phyloP scores from a whole-genome alignment of 2,329 filamentous ascomycete species.

The Colletotrichum noveboracense region DNA sequence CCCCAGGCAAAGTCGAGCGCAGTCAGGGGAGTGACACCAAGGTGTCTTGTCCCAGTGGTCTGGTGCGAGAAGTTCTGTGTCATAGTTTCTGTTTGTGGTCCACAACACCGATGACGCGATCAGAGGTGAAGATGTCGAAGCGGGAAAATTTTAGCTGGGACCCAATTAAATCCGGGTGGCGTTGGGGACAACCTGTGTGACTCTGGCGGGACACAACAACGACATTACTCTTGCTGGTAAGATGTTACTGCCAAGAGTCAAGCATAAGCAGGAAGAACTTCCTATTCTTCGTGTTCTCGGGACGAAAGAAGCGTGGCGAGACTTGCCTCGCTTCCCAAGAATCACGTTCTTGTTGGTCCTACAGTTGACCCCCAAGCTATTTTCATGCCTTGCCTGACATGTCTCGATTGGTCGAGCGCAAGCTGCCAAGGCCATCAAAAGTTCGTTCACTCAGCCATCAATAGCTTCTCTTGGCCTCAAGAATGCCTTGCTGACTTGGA shows the following conservation, averaged over 20 bases:
- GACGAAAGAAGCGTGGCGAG: not conserved
- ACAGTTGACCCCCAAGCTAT: not conserved
- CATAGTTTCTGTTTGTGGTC: constrained; percentile 22
- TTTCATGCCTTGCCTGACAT: not conserved
- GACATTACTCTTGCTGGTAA: not conserved
- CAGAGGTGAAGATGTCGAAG: constrained; percentile 20
- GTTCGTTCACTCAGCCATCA: not conserved
- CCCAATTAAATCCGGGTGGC: not conserved
- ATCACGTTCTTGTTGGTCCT: not conserved
- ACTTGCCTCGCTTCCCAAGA: not conserved
- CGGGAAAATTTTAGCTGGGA: constrained; percentile 12
- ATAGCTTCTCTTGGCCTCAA: not conserved
- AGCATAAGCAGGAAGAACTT: not conserved
- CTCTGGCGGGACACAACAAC: not conserved
- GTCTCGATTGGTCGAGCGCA: not conserved
- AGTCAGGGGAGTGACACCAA: not conserved
- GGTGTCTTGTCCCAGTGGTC: constrained; percentile 6
- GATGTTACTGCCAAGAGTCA: not conserved
- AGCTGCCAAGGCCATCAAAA: not conserved
- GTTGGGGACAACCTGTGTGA: not conserved
- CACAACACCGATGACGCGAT: constrained; percentile 21
- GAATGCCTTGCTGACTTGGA: not conserved
- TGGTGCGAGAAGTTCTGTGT: constrained; percentile 10
- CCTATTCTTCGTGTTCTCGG: not conserved
- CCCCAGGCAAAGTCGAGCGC: not conserved